Evolutionary conservation across 2,329 filamentous ascomycete species (phyloP).

Genomic region (Fusarium irregulare): DNA sequence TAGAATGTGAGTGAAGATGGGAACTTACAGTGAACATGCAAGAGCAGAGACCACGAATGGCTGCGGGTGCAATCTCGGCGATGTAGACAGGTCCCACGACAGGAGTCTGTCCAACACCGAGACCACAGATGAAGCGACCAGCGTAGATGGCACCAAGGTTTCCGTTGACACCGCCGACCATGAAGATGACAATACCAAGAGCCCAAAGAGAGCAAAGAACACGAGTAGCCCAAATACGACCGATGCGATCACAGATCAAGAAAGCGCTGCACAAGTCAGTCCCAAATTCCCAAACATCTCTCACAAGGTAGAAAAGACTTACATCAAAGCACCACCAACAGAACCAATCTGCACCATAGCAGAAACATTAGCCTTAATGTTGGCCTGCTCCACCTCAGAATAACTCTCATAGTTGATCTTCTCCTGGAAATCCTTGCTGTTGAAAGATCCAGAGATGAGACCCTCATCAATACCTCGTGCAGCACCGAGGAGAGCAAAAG

Average conservation of each 20-base stretch:
- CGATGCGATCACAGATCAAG: constrained; percentile 68
- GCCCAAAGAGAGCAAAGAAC: constrained; percentile 69
- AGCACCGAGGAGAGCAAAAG: constrained; percentile 80
- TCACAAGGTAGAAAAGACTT: constrained; percentile 10
- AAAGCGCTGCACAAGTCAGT: constrained; percentile 60
- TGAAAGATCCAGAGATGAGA: constrained; percentile 78
- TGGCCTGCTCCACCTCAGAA: constrained; percentile 64
- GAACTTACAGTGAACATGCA: constrained; percentile 58
- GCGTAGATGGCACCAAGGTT: constrained; percentile 69
- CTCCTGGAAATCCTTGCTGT: constrained; percentile 71
- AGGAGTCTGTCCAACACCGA: constrained; percentile 74
- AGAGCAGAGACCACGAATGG: constrained; percentile 78
- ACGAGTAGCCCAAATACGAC: constrained; percentile 71
- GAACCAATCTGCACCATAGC: constrained; percentile 85
- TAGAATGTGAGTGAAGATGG: fast-evolving
- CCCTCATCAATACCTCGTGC: constrained; percentile 85
- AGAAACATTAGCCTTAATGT: constrained; percentile 80
- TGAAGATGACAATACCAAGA: constrained; percentile 68
- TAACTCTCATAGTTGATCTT: constrained; percentile 69
- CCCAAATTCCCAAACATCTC: too few relatives aligned
- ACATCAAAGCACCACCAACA: constrained; percentile 74
- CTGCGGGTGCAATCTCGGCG: constrained; percentile 76
- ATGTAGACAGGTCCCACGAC: constrained; percentile 78
- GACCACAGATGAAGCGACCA: constrained; percentile 73
- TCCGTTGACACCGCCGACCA: constrained; percentile 63